A percentile compares a stretch with the other conserved stretches of the same genome.
phyloP scores from a whole-genome alignment of 2,329 filamentous ascomycete genomes.

The Cephalotrichum gorgonifer region DNA sequence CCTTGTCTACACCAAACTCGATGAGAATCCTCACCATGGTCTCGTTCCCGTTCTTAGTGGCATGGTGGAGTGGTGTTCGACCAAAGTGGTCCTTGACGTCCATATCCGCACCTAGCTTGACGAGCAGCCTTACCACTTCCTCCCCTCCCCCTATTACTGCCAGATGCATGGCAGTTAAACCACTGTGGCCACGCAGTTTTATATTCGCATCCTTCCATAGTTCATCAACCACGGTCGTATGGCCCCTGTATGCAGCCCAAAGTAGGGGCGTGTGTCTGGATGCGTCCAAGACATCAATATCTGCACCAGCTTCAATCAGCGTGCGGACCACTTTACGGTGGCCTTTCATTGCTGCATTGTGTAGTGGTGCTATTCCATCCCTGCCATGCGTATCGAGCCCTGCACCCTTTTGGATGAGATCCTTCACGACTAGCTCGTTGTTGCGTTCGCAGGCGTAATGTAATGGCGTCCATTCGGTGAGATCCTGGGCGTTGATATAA shows the following conservation, averaged over 20 bases:
- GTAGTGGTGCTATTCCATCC: slow-evolving; percentile 7
- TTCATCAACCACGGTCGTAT: not conserved
- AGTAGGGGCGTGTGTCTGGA: not conserved
- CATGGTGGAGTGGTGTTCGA: no score
- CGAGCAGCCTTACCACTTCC: no score
- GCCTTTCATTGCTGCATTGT: slow-evolving; percentile 7
- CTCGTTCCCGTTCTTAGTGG: no score
- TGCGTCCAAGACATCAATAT: not conserved
- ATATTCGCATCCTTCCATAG: slow-evolving; percentile 6
- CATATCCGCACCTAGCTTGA: not conserved
- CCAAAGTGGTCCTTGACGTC: no score
- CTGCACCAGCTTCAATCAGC: not conserved
- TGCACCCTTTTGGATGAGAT: not conserved
- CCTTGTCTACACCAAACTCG: not conserved
- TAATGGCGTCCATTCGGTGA: slow-evolving; percentile 13
- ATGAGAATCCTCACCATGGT: not conserved
- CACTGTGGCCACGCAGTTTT: slow-evolving; percentile 7
- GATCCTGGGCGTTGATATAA: slow-evolving; percentile 8
- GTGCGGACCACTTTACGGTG: not conserved
- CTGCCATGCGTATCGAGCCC: not conserved
- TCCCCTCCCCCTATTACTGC: slow-evolving; percentile 3
- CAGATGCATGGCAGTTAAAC: slow-evolving; percentile 8
- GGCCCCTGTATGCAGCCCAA: not conserved
- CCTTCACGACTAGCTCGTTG: not conserved
- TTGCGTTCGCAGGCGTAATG: slow-evolving; percentile 11